Conservation (phyloP, 2,329 filamentous ascomycete species). For the Hymenoscyphus repandus region DNA sequence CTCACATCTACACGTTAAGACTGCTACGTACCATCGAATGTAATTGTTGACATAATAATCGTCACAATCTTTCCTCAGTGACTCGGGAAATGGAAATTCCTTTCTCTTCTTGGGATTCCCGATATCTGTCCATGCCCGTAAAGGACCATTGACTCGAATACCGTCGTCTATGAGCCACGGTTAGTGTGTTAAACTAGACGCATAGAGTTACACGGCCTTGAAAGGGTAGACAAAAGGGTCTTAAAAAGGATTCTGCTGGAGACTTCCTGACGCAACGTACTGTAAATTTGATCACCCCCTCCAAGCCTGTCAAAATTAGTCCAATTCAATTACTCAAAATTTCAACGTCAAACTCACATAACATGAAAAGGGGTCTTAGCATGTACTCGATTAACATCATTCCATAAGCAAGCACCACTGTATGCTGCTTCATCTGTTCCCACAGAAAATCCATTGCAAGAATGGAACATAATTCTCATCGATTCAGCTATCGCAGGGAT, state of each 20-base stretch:
- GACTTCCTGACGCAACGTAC: background rate
- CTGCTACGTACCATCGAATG: constrained; percentile 60
- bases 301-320: constrained; percentile 57
- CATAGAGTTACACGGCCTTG: background rate
- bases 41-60: constrained; percentile 91
- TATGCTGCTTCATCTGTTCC: constrained; percentile 80
- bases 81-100: constrained; percentile 69
- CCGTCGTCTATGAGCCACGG: constrained; percentile 54
- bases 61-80: constrained; percentile 78
- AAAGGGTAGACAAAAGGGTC: background rate
- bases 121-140: constrained; percentile 78
- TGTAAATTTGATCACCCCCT: constrained; percentile 95
- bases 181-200: background rate
- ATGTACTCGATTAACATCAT: constrained; percentile 83
- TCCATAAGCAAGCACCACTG: constrained; percentile 90
- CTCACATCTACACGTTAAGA: constrained; percentile 9
- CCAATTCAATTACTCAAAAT: background rate
- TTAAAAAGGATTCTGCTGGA: too few species aligned
- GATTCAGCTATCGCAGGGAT: constrained; percentile 76
- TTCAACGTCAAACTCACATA: constrained; percentile 43
- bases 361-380: constrained; percentile 82
- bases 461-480: constrained; percentile 99
- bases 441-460: constrained; percentile 92
- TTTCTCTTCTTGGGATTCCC: constrained; percentile 78
- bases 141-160: constrained; percentile 76